Percentiles rank a stretch among this genome's conserved stretches.
These are phyloP conservation scores for Geranium rotundifolium DNA, from an alignment of 345 rosid genomes.

Conservation along the genomic window DNA sequence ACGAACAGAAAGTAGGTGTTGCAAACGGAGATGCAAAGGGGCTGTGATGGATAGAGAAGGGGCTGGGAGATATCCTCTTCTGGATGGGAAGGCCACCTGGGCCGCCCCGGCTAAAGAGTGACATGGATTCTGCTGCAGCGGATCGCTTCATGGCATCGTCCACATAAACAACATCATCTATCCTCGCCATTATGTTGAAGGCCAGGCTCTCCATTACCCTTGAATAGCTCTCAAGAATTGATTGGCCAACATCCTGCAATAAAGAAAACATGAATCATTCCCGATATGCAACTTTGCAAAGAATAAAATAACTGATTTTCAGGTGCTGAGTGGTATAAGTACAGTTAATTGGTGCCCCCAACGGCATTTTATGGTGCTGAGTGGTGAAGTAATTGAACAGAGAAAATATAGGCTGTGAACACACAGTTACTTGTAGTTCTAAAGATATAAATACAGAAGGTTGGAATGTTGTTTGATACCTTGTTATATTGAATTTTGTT, in stretches of 20 bases:
- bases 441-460: too few relatives aligned
- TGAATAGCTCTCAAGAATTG: constrained; percentile 94
- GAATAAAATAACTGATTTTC: too few relatives aligned
- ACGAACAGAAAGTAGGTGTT: constrained; percentile 52
- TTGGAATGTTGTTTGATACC: constrained; percentile 20
- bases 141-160: constrained; percentile 60
- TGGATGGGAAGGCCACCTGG: constrained; percentile 54
- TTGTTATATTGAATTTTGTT: constrained; percentile 88
- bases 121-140: constrained; percentile 45
- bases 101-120: constrained; percentile 57
- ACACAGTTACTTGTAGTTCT: too few relatives aligned
- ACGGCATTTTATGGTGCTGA: too few relatives aligned
- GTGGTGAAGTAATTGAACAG: too few relatives aligned
- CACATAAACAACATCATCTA: constrained; percentile 80
- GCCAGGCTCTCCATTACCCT: constrained; percentile 99
- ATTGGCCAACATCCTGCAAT: constrained; percentile 90
- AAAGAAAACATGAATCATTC: neutral
- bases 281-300: neutral
- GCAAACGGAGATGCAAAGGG: constrained; percentile 65
- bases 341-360: too few relatives aligned
- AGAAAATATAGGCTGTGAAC: too few relatives aligned
- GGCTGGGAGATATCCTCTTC: constrained; percentile 63
- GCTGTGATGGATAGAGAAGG: constrained; percentile 53
- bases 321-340: too few relatives aligned
- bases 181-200: constrained; percentile 90